These are phyloP conservation scores for Mrakiaceae sp. DNA, from an alignment of 1,284 basidiomycete species.

Conservation along the genomic window DNA sequence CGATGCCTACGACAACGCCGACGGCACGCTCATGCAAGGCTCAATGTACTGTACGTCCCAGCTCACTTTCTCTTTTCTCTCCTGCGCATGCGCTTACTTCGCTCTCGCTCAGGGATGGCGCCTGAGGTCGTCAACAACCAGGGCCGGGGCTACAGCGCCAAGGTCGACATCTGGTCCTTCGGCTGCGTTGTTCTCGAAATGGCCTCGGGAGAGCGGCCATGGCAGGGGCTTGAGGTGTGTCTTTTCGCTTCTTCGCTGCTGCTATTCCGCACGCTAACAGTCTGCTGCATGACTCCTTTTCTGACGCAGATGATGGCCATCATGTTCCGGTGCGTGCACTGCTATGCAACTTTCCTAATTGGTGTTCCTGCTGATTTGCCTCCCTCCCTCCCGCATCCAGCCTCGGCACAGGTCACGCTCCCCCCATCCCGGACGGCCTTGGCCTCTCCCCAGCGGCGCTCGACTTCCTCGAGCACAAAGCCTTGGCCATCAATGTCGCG, in stretches of 20 bases:
- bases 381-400: slow-evolving; percentile 33
- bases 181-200: slow-evolving; percentile 97
- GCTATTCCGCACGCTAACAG: not conserved
- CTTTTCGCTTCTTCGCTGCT: not conserved
- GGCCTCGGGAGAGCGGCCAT: slow-evolving; percentile 91
- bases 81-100: not conserved
- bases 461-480: slow-evolving; percentile 75
- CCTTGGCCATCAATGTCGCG: slow-evolving; percentile 82
- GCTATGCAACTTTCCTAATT: slow-evolving; percentile 20
- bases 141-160: slow-evolving; percentile 74
- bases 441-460: slow-evolving; percentile 60
- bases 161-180: slow-evolving; percentile 97
- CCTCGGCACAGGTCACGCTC: slow-evolving; percentile 67
- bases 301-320: not conserved
- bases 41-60: slow-evolving; percentile 68
- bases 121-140: slow-evolving; percentile 83
- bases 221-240: slow-evolving; percentile 69
- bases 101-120: slow-evolving; percentile 58
- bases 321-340: not conserved
- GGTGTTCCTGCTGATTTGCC: not conserved
- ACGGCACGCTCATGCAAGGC: slow-evolving; percentile 84
- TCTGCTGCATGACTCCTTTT: slow-evolving; percentile 2
- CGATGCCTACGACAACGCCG: slow-evolving; percentile 53
- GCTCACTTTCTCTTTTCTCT: not conserved
- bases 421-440: slow-evolving; percentile 79